Evolutionary conservation across 2,329 filamentous ascomycete genomes (phyloP).

Genomic region (Penicillium griseofulvum): DNA sequence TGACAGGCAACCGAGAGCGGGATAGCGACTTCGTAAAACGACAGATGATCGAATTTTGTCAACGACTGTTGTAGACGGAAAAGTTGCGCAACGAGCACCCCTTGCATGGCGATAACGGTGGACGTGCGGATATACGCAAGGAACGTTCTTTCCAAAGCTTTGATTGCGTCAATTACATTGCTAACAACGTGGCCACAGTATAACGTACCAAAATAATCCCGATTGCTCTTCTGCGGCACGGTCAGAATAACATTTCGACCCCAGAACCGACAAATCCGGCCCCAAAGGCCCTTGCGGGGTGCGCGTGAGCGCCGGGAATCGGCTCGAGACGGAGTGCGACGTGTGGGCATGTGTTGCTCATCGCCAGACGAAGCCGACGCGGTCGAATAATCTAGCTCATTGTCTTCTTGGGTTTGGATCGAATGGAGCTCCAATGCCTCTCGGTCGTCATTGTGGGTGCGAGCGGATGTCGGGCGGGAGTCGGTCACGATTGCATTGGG

Average conservation of each 20-base stretch:
- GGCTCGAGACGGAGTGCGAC: slow-evolving; percentile 24
- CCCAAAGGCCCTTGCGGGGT: slow-evolving; percentile 52
- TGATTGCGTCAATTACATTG: not conserved
- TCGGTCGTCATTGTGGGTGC: slow-evolving; percentile 4
- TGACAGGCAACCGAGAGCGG: slow-evolving; percentile 52
- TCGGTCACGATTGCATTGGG: slow-evolving; percentile 10
- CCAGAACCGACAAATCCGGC: slow-evolving; percentile 75
- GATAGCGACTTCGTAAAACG: slow-evolving; percentile 60
- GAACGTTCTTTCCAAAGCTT: slow-evolving; percentile 73
- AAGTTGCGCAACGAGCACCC: slow-evolving; percentile 65
- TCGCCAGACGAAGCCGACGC: slow-evolving; percentile 34
- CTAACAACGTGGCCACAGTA: too few species aligned
- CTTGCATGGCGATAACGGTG: slow-evolving; percentile 63
- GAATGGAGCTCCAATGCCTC: slow-evolving; percentile 31
- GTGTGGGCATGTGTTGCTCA: slow-evolving; percentile 29
- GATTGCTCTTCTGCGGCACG: slow-evolving; percentile 41
- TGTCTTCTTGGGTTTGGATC: slow-evolving; percentile 30
- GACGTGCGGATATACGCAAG: slow-evolving; percentile 73
- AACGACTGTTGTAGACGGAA: slow-evolving; percentile 54
- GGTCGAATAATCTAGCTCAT: slow-evolving; percentile 24
- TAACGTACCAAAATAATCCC: slow-evolving; percentile 42
- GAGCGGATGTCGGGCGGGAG: slow-evolving; percentile 7
- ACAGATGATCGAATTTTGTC: slow-evolving; percentile 42
- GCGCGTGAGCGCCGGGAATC: slow-evolving; percentile 11
- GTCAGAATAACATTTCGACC: slow-evolving; percentile 54